Conservation (phyloP, 2,329 filamentous ascomycete species). For the Neofusicoccum cordaticola region DNA sequence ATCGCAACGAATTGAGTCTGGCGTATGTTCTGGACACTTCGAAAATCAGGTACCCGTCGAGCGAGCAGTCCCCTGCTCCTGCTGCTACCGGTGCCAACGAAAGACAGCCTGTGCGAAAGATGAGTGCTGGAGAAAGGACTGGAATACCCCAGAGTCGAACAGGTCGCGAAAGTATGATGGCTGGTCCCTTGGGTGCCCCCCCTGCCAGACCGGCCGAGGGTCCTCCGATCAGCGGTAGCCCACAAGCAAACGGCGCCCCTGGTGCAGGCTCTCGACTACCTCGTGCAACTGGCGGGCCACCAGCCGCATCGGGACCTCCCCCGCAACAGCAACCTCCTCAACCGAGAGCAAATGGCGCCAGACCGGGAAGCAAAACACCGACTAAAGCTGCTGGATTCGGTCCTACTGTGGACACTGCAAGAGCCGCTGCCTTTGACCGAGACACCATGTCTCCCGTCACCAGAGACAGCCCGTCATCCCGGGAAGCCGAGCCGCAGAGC, state of each 20-base stretch:
- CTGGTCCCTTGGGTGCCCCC: constrained; percentile 26
- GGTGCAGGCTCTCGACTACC: constrained; percentile 58
- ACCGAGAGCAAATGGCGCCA: constrained; percentile 46
- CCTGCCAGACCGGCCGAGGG: constrained; percentile 1
- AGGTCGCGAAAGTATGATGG: constrained; percentile 44
- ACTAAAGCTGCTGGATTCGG: constrained; percentile 47
- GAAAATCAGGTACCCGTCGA: constrained; percentile 89
- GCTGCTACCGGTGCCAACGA: constrained; percentile 30
- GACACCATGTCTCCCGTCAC: constrained; percentile 48
- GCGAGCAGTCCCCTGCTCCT: constrained; percentile 52
- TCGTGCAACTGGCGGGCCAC: constrained; percentile 54
- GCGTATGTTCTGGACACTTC: constrained; percentile 90
- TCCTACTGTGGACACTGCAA: constrained; percentile 39
- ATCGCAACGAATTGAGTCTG: constrained; percentile 80
- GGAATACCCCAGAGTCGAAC: constrained; percentile 39
- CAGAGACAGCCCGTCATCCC: constrained; percentile 30
- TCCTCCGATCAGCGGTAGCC: constrained; percentile 24
- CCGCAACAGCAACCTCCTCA: constrained; percentile 63
- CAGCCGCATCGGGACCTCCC: constrained; percentile 61
- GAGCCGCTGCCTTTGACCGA: constrained; percentile 45
- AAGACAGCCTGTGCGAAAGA: constrained; percentile 38
- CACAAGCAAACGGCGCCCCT: constrained; percentile 34
- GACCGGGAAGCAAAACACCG: constrained; percentile 48
- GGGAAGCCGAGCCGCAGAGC: constrained; percentile 8
- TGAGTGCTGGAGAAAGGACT: constrained; percentile 47